Evolutionary conservation across 106 monocot species (phyloP).

Genomic region (Iris macrosiphon): DNA sequence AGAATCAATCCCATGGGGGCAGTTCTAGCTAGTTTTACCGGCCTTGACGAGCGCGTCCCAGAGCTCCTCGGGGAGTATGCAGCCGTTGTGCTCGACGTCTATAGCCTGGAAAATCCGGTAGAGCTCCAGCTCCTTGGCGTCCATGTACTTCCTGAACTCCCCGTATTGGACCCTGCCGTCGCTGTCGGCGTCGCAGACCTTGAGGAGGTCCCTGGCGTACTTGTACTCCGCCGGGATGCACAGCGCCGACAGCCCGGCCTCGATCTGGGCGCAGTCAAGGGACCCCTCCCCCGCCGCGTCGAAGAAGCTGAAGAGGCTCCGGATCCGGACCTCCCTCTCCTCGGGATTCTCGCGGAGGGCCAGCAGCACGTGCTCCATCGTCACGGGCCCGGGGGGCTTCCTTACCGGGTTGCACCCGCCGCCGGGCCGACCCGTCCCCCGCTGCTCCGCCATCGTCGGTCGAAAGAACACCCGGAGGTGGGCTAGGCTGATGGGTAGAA

Average conservation of each 20-base stretch:
- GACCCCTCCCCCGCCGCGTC: conserved; percentile 38
- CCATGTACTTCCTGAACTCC: conserved; percentile 81
- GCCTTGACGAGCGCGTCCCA: conserved; percentile 90
- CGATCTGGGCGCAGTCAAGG: conserved; percentile 75
- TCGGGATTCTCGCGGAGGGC: conserved; percentile 75
- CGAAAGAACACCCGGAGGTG: too few relatives aligned
- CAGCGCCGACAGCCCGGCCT: conserved; percentile 57
- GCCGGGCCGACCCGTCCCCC: background rate
- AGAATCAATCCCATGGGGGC: too few relatives aligned
- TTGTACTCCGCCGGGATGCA: conserved; percentile 82
- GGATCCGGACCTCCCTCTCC: conserved; percentile 75
- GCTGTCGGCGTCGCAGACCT: conserved; percentile 65
- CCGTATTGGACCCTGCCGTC: conserved; percentile 75
- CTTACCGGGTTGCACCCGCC: conserved; percentile 45
- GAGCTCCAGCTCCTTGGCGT: conserved; percentile 87
- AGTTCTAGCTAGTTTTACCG: conserved; percentile 34
- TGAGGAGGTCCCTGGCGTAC: conserved; percentile 80
- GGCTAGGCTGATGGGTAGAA: too few relatives aligned
- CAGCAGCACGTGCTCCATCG: conserved; percentile 81
- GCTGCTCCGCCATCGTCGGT: background rate
- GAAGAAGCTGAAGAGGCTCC: conserved; percentile 81
- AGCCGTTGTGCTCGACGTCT: conserved; percentile 90
- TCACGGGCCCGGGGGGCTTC: conserved; percentile 49
- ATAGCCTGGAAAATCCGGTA: conserved; percentile 94
- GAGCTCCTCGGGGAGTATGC: conserved; percentile 92